Evolutionary conservation across 2,329 filamentous ascomycete genomes (phyloP), one percentile per base, ranked within the genome.

Genomic region (Plectosphaerella sp.): DNA sequence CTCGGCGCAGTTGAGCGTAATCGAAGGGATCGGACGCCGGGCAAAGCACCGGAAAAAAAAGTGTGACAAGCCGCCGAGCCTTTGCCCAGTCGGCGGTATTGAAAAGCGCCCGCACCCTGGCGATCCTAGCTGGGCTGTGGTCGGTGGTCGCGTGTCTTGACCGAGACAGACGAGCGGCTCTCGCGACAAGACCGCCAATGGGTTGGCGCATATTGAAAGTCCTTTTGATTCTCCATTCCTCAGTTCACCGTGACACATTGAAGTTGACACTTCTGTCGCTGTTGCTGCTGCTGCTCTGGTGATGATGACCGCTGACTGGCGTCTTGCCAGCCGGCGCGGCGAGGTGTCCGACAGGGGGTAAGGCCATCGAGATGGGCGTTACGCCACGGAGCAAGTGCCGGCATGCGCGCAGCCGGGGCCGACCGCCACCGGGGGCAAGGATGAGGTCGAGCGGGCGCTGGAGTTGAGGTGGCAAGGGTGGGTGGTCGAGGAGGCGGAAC

Each of bases 11-110:
- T 12, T 14, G 46, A 12, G 20, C 16, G 18, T 48, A n/a, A 37
- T 10, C 16, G 24, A 16, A 48, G 18, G 14, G 22, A 10, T 22
- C 16, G 46, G 16, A 9, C 16, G 22, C 8, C 9, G 4, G 9
- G n/a, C 5, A 8, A 9, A 37, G 16, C 10, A 15, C 16, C 33
- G 43, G 25, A 15, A 16, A 22, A 25, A 28, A 16, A 22, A 25
- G 16, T 41, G 36, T 20, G 47, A 42, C 47, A 48, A 48, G 47
- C 35, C 35, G 47, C 47, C 47, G 35, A 48, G 36, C 7, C 20
- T 10, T 14, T n/a, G 47, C 47, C 47, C 18, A 48, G 47, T 48
- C 47, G 47, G 47, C n/a, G 16, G 15, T 41, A 37, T 24, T 39
- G 35, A 16, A 16, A 14, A 24, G 20, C 33, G 47, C 22, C 15